phyloP scores from a whole-genome alignment of 2,329 filamentous ascomycete genomes.

The Pseudocercospora musae region DNA sequence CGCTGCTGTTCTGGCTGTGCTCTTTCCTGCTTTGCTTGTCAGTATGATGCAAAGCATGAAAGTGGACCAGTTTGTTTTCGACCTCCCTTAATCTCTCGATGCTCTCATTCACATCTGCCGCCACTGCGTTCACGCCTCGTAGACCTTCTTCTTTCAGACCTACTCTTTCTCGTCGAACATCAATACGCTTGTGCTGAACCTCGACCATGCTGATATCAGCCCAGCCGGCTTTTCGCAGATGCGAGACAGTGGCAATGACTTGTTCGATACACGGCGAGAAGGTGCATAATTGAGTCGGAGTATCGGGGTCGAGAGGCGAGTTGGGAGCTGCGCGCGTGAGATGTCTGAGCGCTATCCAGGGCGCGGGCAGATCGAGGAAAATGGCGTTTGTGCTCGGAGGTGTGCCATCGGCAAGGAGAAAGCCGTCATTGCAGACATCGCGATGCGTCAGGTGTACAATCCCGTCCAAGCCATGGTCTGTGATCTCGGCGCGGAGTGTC shows the following conservation, averaged over 20 bases:
- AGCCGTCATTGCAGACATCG: slow-evolving; percentile 75
- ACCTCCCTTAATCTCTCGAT: slow-evolving; percentile 69
- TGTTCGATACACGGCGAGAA: slow-evolving; percentile 98
- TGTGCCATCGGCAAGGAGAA: slow-evolving; percentile 49
- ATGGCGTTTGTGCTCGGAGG: slow-evolving; percentile 64
- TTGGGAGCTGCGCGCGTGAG: slow-evolving; percentile 54
- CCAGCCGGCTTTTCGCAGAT: slow-evolving; percentile 80
- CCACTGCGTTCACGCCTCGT: slow-evolving; percentile 64
- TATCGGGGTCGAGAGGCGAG: slow-evolving; percentile 66
- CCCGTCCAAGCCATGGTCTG: slow-evolving; percentile 61
- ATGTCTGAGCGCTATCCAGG: slow-evolving; percentile 75
- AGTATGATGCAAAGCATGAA: slow-evolving; percentile 45
- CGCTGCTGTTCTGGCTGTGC: slow-evolving; percentile 13
- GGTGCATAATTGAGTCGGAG: slow-evolving; percentile 77
- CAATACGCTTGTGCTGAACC: slow-evolving; percentile 72
- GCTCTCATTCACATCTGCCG: slow-evolving; percentile 76
- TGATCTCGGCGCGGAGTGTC: slow-evolving; percentile 67
- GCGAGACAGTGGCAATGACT: slow-evolving; percentile 78
- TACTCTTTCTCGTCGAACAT: slow-evolving; percentile 76
- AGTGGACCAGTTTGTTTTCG: slow-evolving; percentile 65
- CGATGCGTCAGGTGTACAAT: slow-evolving; percentile 72
- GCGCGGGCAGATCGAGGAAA: slow-evolving; percentile 77
- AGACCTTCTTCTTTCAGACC: slow-evolving; percentile 67
- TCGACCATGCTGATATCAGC: slow-evolving; percentile 92
- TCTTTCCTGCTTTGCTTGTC: slow-evolving; percentile 6